Percentiles rank a stretch among this genome's conserved stretches.
These are phyloP conservation scores for Trametes sanguinea DNA, from an alignment of 768 basidiomycete species.

Conservation along the genomic window DNA sequence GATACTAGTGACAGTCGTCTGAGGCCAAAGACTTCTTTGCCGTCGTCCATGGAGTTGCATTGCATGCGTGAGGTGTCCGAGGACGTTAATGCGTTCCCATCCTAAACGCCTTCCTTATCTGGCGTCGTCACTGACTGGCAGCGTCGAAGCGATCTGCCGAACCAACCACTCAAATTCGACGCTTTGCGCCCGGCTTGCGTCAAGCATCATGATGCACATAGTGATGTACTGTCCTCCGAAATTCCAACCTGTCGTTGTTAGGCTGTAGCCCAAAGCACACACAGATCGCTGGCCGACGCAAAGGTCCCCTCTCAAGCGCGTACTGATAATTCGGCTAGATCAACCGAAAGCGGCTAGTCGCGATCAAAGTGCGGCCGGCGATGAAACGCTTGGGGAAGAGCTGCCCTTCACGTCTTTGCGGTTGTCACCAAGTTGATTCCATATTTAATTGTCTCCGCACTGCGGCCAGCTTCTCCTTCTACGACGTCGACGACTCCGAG, in stretches of 20 bases:
- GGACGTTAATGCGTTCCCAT: neutral
- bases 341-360: neutral
- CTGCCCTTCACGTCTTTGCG: constrained; percentile 6
- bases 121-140: neutral
- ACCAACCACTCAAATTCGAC: no score
- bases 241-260: no score
- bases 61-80: no score
- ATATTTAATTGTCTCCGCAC: constrained; percentile 4
- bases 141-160: neutral
- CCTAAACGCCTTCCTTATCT: neutral
- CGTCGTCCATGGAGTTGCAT: no score
- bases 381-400: constrained; percentile 9
- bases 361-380: neutral
- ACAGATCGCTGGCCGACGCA: no score
- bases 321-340: constrained; percentile 2
- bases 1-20: no score
- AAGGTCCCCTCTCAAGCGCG: no score
- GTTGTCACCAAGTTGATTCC: constrained; percentile 4
- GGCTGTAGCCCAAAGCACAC: no score
- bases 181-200: no score
- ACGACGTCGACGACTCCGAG: constrained; percentile 7
- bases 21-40: no score
- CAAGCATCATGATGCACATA: no score
- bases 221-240: no score
- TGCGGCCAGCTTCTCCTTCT: neutral